A percentile compares a stretch with the other conserved stretches of the same genome.
phyloP scores from a whole-genome alignment of 805 yeast genomes.

The Zygoascus bituminiphila region DNA sequence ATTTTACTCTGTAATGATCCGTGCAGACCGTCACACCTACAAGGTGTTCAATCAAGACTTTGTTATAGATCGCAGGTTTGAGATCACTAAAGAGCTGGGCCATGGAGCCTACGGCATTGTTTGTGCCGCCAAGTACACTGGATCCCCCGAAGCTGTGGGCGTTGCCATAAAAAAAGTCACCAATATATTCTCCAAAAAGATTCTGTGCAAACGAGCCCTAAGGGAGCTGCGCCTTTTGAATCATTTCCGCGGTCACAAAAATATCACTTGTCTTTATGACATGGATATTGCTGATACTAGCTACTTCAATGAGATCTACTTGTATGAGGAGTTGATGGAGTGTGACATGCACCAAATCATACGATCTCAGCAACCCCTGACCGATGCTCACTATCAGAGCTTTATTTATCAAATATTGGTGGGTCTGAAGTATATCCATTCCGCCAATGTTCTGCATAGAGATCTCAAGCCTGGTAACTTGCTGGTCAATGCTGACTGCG shows the following conservation, averaged over 20 bases:
- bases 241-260: conserved; percentile 93
- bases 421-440: conserved; percentile 82
- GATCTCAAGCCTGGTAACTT: conserved; percentile 88
- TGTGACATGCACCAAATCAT: conserved; percentile 98
- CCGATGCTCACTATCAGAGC: conserved; percentile 92
- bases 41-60: conserved; percentile 86
- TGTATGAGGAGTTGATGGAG: conserved; percentile 96
- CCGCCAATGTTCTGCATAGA: conserved; percentile 87
- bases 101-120: conserved; percentile 98
- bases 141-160: conserved; percentile 61
- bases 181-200: conserved; percentile 83
- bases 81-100: conserved; percentile 86
- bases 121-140: conserved; percentile 81
- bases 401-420: conserved; percentile 87
- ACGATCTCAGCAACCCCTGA: conserved; percentile 83
- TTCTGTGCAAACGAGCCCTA: conserved; percentile 83
- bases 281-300: conserved; percentile 78
- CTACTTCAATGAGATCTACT: conserved; percentile 80
- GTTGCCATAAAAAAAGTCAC: conserved; percentile 97
- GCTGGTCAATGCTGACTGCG: conserved; percentile 84
- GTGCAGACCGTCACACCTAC: conserved; percentile 33
- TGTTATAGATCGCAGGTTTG: conserved; percentile 80
- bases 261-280: conserved; percentile 91
- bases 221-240: conserved; percentile 84
- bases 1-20: conserved; percentile 9